These are phyloP conservation scores for Tuber calosporum DNA, from an alignment of 495 filamentous ascomycete species.

Conservation along the genomic window DNA sequence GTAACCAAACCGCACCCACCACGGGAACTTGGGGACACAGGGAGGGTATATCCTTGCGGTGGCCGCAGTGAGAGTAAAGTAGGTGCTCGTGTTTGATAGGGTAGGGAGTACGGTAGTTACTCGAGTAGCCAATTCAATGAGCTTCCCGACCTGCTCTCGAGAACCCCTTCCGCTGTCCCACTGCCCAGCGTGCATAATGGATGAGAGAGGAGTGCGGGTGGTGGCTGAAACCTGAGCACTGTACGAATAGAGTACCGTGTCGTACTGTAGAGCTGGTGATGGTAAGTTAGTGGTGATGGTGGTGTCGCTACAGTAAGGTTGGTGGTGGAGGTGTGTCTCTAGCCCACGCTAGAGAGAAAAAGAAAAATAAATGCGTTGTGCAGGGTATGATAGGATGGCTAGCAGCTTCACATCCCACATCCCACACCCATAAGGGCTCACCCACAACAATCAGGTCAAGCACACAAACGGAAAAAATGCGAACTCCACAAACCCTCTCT, in stretches of 20 bases:
- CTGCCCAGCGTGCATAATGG: slow-evolving; percentile 32
- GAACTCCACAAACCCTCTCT: slow-evolving; percentile 27
- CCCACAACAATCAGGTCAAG: slow-evolving; percentile 32
- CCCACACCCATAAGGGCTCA: slow-evolving; percentile 6
- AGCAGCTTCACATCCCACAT: slow-evolving; percentile 29
- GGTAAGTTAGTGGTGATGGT: background rate
- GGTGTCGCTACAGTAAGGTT: background rate
- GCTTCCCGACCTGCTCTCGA: slow-evolving; percentile 22
- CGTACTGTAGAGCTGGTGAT: background rate
- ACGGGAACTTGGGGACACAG: background rate
- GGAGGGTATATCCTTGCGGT: background rate
- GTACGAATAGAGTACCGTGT: too few relatives aligned
- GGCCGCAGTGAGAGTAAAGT: too few relatives aligned
- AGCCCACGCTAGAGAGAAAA: background rate
- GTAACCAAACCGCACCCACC: background rate
- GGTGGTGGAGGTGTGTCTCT: background rate
- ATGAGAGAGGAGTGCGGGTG: slow-evolving; percentile 33
- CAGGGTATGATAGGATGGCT: slow-evolving; percentile 31
- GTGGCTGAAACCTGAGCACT: background rate
- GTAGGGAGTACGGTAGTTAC: too few relatives aligned
- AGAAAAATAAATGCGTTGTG: background rate
- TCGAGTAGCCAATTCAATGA: background rate
- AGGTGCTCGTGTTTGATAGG: too few relatives aligned
- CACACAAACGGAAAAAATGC: slow-evolving; percentile 24
- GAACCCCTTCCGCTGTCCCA: slow-evolving; percentile 26